Base-by-base conservation (phyloP, 805 yeast species). In the Myxozyma nipponensis region DNA sequence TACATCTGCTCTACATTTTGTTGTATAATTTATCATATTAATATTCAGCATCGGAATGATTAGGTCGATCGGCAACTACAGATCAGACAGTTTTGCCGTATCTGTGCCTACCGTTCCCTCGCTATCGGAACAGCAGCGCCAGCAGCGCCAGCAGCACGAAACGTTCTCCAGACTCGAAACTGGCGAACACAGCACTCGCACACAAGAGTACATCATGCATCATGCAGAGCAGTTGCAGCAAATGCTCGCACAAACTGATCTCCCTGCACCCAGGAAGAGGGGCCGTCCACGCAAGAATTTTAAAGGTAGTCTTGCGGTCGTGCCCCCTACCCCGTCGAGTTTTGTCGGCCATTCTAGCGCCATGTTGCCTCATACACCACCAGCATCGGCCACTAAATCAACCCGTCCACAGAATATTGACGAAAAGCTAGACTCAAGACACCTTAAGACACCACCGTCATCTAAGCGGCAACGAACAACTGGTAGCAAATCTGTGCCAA, bases 261-360 rank as follows among this genome's bases (percentile, higher is more conserved):
- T 28, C 13, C 32, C 32, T 28, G 13, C 32, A 38, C 26, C 36
- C 13, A 21, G 37, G 9, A 51, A 30, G 34, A 47, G 21, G 22
- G 19, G 42, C 9, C 42, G 48, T 13, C 52, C 44, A 15, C 47
- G 55, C 36, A 51, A 38, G 44, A 22, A 28, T 35, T 13, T 15
- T 21, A 19, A 43, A 4, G 39, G 34, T 24, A 17, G 42, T 9
- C 18, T 51, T 18, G 43, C 55, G 21, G 40, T 46, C 28, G 40
- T 47, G 15, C 46, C 56, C 9, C 52, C 56, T 9, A 35, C 46
- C 5, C 46, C 44, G 13, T 41, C 39, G 15, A 22, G 35, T 19
- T 22, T 44, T 18, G 34, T 28, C 44, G 36, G 26, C 10, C 42
- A 19, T 35, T 17, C 22, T 10, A 6, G 38, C 37, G 35, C 18